A percentile compares a stretch with the other conserved stretches of the same genome.
phyloP scores from a whole-genome alignment of 169 alveolate genomes.

The Cryptosporidium sp. region DNA sequence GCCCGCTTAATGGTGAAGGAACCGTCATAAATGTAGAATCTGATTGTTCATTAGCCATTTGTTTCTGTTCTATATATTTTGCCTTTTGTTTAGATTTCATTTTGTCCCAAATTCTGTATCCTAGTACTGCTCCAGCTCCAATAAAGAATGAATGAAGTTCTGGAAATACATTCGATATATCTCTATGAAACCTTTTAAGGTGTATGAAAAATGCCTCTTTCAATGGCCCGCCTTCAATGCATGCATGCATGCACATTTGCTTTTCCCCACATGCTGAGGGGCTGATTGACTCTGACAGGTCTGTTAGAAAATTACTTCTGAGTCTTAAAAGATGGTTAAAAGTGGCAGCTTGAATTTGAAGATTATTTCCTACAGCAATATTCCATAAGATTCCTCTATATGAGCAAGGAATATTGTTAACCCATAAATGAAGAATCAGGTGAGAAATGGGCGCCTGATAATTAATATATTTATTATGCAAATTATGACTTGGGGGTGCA shows the following conservation, averaged over 20 bases:
- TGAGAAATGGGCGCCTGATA: conserved; percentile 72
- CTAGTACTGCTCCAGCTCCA: conserved; percentile 69
- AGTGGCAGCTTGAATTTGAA: conserved; percentile 19
- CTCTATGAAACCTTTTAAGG: conserved; percentile 65
- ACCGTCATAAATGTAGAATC: conserved; percentile 9
- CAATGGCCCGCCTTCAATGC: conserved; percentile 44
- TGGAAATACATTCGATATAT: conserved; percentile 45
- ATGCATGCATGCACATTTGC: conserved; percentile 12
- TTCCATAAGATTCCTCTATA: conserved; percentile 66
- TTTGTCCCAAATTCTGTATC: conserved; percentile 51
- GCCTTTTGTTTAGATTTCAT: neutral
- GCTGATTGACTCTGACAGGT: neutral
- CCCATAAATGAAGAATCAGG: conserved; percentile 49
- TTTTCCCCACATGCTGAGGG: conserved; percentile 6
- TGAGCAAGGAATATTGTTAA: conserved; percentile 43
- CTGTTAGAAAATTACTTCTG: neutral
- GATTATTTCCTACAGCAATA: conserved; percentile 45
- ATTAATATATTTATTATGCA: conserved; percentile 14
- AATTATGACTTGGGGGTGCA: conserved; percentile 27
- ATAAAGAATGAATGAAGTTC: conserved; percentile 42
- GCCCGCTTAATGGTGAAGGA: neutral
- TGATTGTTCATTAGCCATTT: neutral
- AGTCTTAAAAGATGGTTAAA: conserved; percentile 16
- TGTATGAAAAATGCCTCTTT: conserved; percentile 48
- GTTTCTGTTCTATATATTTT: neutral